These are phyloP conservation scores for Limnomonas spitsbergensis DNA, from an alignment of 139 green algal genomes.

Conservation along the genomic window DNA sequence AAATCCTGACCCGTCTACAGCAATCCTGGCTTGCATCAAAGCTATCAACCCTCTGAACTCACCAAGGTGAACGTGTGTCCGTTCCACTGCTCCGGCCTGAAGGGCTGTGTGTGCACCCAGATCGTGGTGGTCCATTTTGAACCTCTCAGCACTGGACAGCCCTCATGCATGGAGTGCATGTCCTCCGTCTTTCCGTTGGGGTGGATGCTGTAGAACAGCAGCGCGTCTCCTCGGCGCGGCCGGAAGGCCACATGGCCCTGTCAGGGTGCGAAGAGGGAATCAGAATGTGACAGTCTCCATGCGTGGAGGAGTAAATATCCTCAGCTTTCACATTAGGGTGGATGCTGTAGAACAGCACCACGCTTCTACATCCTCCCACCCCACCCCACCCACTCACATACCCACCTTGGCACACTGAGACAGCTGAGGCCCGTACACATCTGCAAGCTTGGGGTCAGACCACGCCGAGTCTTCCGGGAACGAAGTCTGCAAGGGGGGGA, in stretches of 20 bases:
- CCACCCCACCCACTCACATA: too few species aligned
- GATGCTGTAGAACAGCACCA: neutral
- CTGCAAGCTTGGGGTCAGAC: neutral
- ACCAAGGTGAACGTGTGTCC: neutral
- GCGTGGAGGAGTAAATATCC: neutral
- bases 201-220: constrained; percentile 48
- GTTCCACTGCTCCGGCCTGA: constrained; percentile 16
- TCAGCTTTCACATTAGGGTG: neutral
- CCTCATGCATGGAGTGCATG: constrained; percentile 38
- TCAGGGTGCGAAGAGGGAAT: too few species aligned
- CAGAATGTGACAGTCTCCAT: too few species aligned
- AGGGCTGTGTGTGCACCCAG: constrained; percentile 59
- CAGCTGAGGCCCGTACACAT: neutral
- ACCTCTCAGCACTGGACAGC: constrained; percentile 69
- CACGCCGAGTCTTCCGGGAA: neutral
- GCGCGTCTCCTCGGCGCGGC: constrained; percentile 53
- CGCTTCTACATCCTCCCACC: too few species aligned
- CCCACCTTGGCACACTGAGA: constrained; percentile 2
- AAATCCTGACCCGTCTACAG: neutral
- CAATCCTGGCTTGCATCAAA: too few species aligned
- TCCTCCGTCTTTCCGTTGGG: constrained; percentile 42
- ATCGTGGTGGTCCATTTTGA: constrained; percentile 78
- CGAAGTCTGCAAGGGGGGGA: neutral
- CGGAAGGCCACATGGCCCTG: constrained; percentile 52
- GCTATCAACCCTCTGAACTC: neutral